Percentiles rank a stretch among this genome's conserved stretches.
These are phyloP conservation scores for Neurospora africana DNA, from an alignment of 495 filamentous ascomycete species.

Conservation along the genomic window DNA sequence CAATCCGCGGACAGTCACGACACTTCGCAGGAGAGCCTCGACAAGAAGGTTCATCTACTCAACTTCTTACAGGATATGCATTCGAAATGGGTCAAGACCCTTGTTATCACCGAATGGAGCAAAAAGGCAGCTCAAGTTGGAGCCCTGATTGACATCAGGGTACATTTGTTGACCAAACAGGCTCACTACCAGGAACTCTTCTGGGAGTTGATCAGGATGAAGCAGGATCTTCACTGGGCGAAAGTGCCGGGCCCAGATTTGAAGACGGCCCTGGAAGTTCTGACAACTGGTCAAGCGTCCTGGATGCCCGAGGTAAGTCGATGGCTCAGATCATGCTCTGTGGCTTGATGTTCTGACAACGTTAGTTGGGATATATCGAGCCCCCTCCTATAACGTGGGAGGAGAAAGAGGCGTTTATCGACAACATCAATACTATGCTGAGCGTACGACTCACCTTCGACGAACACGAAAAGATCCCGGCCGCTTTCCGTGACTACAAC, in stretches of 20 bases:
- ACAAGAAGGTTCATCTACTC: slow-evolving; percentile 69
- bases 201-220: slow-evolving; percentile 54
- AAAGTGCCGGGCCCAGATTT: slow-evolving; percentile 81
- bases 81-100: slow-evolving; percentile 69
- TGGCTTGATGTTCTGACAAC: slow-evolving; percentile 10
- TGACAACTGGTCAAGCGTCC: slow-evolving; percentile 61
- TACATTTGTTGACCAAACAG: slow-evolving; percentile 54
- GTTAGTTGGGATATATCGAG: slow-evolving; percentile 65
- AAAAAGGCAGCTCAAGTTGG: slow-evolving; percentile 64
- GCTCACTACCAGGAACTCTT: slow-evolving; percentile 45
- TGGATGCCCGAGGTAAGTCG: slow-evolving; percentile 65
- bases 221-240: slow-evolving; percentile 51
- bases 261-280: slow-evolving; percentile 73
- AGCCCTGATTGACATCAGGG: slow-evolving; percentile 72
- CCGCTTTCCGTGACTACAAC: slow-evolving; percentile 58
- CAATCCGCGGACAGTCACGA: slow-evolving; percentile 30
- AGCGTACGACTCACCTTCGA: slow-evolving; percentile 69
- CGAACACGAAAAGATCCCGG: slow-evolving; percentile 66
- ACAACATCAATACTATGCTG: slow-evolving; percentile 73
- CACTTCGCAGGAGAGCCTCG: slow-evolving; percentile 52
- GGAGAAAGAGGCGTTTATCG: slow-evolving; percentile 55
- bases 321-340: not conserved
- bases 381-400: slow-evolving; percentile 56
- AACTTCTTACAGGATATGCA: slow-evolving; percentile 54
- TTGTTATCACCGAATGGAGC: slow-evolving; percentile 83